Conservation (phyloP, 345 rosid genomes). For the Reutealis trisperma region DNA sequence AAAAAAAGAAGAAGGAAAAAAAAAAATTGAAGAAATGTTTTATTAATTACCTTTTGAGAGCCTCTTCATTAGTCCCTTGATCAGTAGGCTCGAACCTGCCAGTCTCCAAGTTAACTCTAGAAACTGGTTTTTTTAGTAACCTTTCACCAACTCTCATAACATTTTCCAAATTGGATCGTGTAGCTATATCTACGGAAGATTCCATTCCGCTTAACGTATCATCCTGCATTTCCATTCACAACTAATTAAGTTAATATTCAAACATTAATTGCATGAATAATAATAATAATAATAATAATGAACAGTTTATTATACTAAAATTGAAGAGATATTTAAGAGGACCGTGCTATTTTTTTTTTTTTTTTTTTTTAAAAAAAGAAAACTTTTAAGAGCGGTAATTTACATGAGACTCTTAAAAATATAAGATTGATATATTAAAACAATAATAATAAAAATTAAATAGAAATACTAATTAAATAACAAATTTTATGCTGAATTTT, state of each 20-base stretch:
- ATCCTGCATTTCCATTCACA: constrained; percentile 1
- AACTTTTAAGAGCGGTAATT: too few relatives aligned
- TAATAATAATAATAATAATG: not conserved
- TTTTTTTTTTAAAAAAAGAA: too few relatives aligned
- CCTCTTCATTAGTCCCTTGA: constrained; percentile 17
- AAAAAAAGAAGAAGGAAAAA: too few relatives aligned
- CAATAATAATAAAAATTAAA: too few relatives aligned
- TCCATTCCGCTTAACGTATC: constrained; percentile 2
- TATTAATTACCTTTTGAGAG: constrained; percentile 18
- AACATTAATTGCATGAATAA: not conserved
- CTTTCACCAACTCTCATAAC: constrained; percentile 7
- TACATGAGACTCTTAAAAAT: too few relatives aligned
- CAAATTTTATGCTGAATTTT: too few relatives aligned
- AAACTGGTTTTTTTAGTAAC: constrained; percentile 16
- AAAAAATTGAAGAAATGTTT: not conserved
- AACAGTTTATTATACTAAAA: too few relatives aligned
- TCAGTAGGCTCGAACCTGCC: constrained; percentile 8
- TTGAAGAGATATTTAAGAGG: too few relatives aligned
- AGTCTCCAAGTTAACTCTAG: constrained; percentile 9
- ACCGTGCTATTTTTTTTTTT: too few relatives aligned
- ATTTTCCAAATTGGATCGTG: not conserved
- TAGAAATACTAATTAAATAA: too few relatives aligned
- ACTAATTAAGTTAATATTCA: not conserved
- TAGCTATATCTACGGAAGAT: constrained; percentile 1
- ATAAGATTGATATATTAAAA: too few relatives aligned